Percentiles rank a stretch among this genome's conserved stretches.
Evolutionary conservation across 2,329 filamentous ascomycete genomes (phyloP).

Genomic region (Coniochaeta prunicola): DNA sequence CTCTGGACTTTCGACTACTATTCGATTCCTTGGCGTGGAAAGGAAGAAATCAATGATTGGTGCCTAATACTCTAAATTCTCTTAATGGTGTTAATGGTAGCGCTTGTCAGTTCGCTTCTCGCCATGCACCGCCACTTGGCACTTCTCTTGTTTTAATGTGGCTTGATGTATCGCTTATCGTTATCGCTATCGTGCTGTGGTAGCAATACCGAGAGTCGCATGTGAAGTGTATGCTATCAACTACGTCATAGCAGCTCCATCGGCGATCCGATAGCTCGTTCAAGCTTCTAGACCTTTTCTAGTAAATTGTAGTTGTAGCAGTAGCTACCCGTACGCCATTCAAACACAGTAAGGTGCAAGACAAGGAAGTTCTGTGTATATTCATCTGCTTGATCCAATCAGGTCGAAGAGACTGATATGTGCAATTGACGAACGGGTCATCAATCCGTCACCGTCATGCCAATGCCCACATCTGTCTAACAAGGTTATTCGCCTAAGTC

Average conservation of each 20-base stretch:
- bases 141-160: background rate
- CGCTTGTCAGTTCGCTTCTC: background rate
- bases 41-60: no score
- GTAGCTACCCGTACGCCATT: background rate
- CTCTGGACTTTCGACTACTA: background rate
- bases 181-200: constrained; percentile 1
- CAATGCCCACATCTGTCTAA: background rate
- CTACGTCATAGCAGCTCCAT: background rate
- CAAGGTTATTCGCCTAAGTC: background rate
- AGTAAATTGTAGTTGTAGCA: background rate
- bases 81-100: no score
- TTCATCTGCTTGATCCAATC: background rate
- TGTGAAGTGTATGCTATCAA: background rate
- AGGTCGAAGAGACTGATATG: background rate
- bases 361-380: background rate
- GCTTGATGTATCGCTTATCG: background rate
- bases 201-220: no score
- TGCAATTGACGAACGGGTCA: background rate
- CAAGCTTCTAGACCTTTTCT: background rate
- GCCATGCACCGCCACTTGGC: background rate
- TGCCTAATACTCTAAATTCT: no score
- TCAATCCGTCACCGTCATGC: background rate
- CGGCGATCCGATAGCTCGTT: background rate
- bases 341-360: background rate
- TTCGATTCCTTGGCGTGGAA: background rate